Evolutionary conservation across 2,329 filamentous ascomycete genomes (phyloP).

Genomic region (Aspergillus fumigatiaffinis): DNA sequence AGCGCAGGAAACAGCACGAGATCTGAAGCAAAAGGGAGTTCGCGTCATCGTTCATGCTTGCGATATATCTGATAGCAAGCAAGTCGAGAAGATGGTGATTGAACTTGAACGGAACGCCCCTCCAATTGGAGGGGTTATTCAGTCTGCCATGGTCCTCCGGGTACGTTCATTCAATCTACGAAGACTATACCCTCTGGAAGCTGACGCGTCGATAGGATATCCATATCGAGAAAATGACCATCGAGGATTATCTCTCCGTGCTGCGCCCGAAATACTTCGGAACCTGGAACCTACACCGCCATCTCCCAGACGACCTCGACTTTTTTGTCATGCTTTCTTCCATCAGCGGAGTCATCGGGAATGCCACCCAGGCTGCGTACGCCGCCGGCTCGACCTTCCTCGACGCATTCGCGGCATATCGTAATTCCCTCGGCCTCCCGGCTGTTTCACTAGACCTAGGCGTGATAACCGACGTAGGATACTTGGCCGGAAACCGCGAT

Average conservation of each 20-base stretch:
- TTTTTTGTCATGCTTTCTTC: slow-evolving; percentile 42
- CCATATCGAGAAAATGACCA: slow-evolving; percentile 35
- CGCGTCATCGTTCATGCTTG: slow-evolving; percentile 23
- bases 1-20: slow-evolving; percentile 16
- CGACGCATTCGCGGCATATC: slow-evolving; percentile 29
- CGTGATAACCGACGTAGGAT: slow-evolving; percentile 25
- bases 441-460: slow-evolving; percentile 29
- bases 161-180: slow-evolving; percentile 3
- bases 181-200: neutral
- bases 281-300: slow-evolving; percentile 26
- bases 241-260: slow-evolving; percentile 28
- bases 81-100: slow-evolving; percentile 23
- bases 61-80: slow-evolving; percentile 26
- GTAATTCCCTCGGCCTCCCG: slow-evolving; percentile 20
- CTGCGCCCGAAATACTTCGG: slow-evolving; percentile 31
- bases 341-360: slow-evolving; percentile 41
- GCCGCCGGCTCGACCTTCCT: slow-evolving; percentile 35
- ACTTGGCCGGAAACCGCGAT: slow-evolving; percentile 15
- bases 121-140: slow-evolving; percentile 25
- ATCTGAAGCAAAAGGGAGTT: slow-evolving; percentile 15
- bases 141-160: slow-evolving; percentile 25
- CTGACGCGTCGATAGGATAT: slow-evolving; percentile 14
- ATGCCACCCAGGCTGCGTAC: slow-evolving; percentile 43
- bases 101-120: slow-evolving; percentile 7
- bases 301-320: slow-evolving; percentile 25